Percentiles rank a stretch among this genome's conserved stretches.
Conservation (phyloP, 768 basidiomycete species). For the Mrakia blollopis region DNA sequence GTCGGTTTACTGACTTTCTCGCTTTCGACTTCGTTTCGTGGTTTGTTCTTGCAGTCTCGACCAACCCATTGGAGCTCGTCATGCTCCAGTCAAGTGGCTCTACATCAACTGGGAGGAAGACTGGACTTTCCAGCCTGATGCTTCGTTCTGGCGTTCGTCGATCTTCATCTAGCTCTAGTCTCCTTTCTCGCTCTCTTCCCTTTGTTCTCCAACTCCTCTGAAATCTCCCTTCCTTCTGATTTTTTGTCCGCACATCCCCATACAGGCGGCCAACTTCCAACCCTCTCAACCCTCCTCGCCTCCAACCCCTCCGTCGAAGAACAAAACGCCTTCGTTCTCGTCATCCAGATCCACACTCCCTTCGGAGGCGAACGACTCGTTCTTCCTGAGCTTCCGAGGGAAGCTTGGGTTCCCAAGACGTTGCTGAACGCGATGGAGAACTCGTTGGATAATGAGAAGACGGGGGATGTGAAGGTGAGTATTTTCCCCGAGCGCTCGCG, state of each 20-base stretch:
- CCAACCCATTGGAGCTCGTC: constrained; percentile 57
- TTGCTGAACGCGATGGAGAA: constrained; percentile 65
- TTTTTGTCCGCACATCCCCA: neutral
- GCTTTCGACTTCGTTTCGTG: constrained; percentile 43
- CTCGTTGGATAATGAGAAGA: constrained; percentile 57
- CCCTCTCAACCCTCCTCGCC: constrained; percentile 58
- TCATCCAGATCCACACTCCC: constrained; percentile 67
- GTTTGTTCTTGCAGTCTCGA: constrained; percentile 45
- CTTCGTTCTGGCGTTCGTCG: constrained; percentile 66
- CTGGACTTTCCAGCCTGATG: constrained; percentile 64
- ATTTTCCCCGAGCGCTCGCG: no score
- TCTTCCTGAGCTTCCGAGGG: constrained; percentile 62
- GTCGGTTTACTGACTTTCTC: constrained; percentile 42
- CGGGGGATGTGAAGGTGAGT: constrained; percentile 22
- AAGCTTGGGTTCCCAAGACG: constrained; percentile 61
- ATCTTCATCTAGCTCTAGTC: neutral
- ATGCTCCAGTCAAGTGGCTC: constrained; percentile 64
- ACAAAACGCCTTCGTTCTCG: constrained; percentile 66
- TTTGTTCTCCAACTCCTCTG: neutral
- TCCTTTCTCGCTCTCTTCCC: neutral
- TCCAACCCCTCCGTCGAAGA: constrained; percentile 57
- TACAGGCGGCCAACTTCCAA: constrained; percentile 62
- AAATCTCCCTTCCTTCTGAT: neutral
- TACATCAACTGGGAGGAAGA: constrained; percentile 70
- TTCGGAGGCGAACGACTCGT: constrained; percentile 45